Evolutionary conservation across 192 early-diverging fungal genomes (phyloP).

Genomic region (Nowakowskiella sp.): DNA sequence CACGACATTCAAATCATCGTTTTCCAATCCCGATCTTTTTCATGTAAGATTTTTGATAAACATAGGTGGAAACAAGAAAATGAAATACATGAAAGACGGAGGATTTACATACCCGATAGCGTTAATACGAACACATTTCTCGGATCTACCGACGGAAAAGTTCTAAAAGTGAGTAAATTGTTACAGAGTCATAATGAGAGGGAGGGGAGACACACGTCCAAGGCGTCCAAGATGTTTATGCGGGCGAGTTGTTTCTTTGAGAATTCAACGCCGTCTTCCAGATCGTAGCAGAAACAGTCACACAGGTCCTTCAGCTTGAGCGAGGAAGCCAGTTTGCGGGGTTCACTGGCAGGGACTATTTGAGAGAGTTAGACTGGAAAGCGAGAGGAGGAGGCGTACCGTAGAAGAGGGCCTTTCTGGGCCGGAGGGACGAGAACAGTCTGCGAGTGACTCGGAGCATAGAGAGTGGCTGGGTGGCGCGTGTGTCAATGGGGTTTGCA

Average conservation of each 20-base stretch:
- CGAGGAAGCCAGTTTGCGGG: slow-evolving; percentile 77
- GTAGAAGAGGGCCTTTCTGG: no score
- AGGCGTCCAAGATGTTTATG: slow-evolving; percentile 12
- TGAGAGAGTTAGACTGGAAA: neutral
- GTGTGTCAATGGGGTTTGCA: no score
- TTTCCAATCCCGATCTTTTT: slow-evolving; percentile 55
- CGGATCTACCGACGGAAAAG: slow-evolving; percentile 57
- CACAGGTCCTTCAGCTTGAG: slow-evolving; percentile 39
- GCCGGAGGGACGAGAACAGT: no score
- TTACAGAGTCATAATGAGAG: slow-evolving; percentile 2
- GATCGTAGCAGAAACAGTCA: slow-evolving; percentile 84
- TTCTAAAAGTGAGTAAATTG: slow-evolving; percentile 18
- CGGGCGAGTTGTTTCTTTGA: slow-evolving; percentile 54
- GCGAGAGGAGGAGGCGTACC: neutral
- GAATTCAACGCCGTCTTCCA: slow-evolving; percentile 83
- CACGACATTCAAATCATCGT: slow-evolving; percentile 71
- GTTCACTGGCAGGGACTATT: slow-evolving; percentile 78
- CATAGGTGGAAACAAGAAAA: no score
- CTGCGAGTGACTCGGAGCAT: no score
- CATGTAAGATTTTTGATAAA: no score
- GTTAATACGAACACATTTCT: slow-evolving; percentile 89
- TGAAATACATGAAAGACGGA: no score
- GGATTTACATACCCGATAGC: slow-evolving; percentile 61
- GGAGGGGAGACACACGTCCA: slow-evolving; percentile 16
- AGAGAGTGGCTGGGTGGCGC: no score